Base-by-base conservation (phyloP, 1,284 basidiomycete genomes). In the Cerrena zonata region DNA sequence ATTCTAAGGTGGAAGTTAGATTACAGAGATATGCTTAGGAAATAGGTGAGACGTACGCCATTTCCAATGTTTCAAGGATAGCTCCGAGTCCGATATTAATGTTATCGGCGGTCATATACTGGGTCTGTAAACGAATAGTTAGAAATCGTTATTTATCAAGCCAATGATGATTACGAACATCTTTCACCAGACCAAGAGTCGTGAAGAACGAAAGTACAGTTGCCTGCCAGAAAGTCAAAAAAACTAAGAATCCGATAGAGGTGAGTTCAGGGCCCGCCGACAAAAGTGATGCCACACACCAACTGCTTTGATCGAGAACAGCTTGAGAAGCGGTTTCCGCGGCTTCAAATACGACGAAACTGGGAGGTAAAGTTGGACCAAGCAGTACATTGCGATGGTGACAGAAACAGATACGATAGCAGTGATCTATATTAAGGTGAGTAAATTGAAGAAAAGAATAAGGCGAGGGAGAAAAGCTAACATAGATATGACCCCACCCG, bases 171-270 rank as follows among this genome's bases (percentile, higher is more conserved):
- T 37, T 10, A 65, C 77, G 44, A 66, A 87, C 79, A 61, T 80
- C 76, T 66, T 87, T 87, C 56, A 91, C 78, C 2, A 85, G 73
- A 1, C 76, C 76, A 48, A 85, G 71, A 65, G 77, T 72, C 37
- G 74, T 76, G n/a, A 89, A 73, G 4, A 81, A 55, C 2, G 79
- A 79, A 15, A 89, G 72, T 39, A 80, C 70, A 0, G 78, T 80
- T 7, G 81, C 78, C 65, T 89, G 87, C 88, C 87, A 90, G 61
- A 91, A 90, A 12, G 84, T 88, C 36, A 90, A 70, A 62, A 90
- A 89, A 0, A 89, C 86, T 80, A 18, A 21, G 13, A 30, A 13
- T 56, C 22, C 23, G 24, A 18, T n/a, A 36, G 13, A 25, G 27
- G 10, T 18, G 37, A 39, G 34, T 24, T 25, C 23, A n/a, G n/a